Base-by-base conservation (phyloP, 2,329 filamentous ascomycete genomes). In the Coleophoma crateriformis region DNA sequence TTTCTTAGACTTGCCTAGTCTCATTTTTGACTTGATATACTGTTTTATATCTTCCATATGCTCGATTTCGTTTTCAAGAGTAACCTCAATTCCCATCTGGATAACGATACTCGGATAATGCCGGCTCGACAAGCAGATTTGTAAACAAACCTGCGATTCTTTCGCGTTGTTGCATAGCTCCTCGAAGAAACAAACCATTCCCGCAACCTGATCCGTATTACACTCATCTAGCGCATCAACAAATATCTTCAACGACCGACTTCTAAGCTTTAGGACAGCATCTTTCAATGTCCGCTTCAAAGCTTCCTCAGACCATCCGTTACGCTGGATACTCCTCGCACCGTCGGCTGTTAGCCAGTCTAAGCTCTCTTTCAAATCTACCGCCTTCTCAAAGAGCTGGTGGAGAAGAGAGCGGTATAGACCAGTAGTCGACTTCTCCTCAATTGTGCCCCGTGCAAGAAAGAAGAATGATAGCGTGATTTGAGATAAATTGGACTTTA, bases 321-420 rank as follows among this genome's bases (percentile, higher is more conserved):
- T 51, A 59, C 62, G 62, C 11, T 47, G 34, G 17, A 53, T 46
- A 47, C 22, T 37, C 37, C 27, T 52, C 7, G 51, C 52, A 7
- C 53, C 57, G 57, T 61, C 51, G 50, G 47, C 17, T 56, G 54
- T 54, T 48, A 59, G 56, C 57, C 54, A 58, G 7, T 59, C 54
- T 32, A 59, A 50, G 35, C 51, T 54, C 0, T 51, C 14, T 47
- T 69, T 66, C 0, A 76, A 58, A 0, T 69, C 60, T 0, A 67
- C 61, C 1, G 62, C 50, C 1, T 60, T 54, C 0, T 64, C 20
- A 0, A 81, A 58, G 0, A 81, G 58, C 37, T 81, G 75, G 1
- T 64, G 52, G 0, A 81, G 48, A 0, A 82, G 47, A 0, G 75
- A 75, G 3, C 76, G 67, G 53, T 78, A 79, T 60, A 82, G 68